Conservation (phyloP, 2,329 filamentous ascomycete genomes). For the Rhynchosporium graminicola region DNA sequence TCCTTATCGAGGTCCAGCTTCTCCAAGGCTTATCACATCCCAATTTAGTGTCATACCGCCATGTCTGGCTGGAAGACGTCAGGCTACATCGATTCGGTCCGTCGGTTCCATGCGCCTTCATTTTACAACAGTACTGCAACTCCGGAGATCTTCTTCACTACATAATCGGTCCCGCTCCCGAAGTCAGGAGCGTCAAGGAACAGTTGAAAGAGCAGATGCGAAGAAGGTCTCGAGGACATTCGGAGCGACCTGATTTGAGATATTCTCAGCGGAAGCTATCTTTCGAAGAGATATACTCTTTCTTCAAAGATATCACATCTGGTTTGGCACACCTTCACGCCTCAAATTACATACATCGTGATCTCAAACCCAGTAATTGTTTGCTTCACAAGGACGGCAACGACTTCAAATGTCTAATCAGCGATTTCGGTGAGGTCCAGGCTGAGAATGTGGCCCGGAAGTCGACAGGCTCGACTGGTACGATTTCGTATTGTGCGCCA, state of each 20-base stretch:
- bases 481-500: slow-evolving; percentile 95
- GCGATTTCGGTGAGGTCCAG: slow-evolving; percentile 97
- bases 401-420: slow-evolving; percentile 80
- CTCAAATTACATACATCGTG: slow-evolving; percentile 92
- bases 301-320: slow-evolving; percentile 93
- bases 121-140: slow-evolving; percentile 97
- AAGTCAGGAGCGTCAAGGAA: slow-evolving; percentile 69
- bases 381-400: slow-evolving; percentile 75
- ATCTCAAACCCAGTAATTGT: slow-evolving; percentile 95
- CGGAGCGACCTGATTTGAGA: slow-evolving; percentile 53
- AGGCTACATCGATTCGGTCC: slow-evolving; percentile 84
- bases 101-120: slow-evolving; percentile 91
- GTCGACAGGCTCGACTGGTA: slow-evolving; percentile 91
- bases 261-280: slow-evolving; percentile 47
- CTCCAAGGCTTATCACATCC: slow-evolving; percentile 90
- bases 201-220: slow-evolving; percentile 86
- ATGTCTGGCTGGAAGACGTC: slow-evolving; percentile 94
- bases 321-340: slow-evolving; percentile 87
- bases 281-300: slow-evolving; percentile 93
- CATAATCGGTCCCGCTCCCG: slow-evolving; percentile 68
- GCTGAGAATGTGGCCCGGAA: slow-evolving; percentile 77
- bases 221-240: slow-evolving; percentile 75
- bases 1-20: slow-evolving; percentile 89
- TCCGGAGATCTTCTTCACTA: slow-evolving; percentile 87
- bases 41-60: slow-evolving; percentile 93